These are phyloP conservation scores for Juglanconis juglandina DNA, from an alignment of 2,329 filamentous ascomycete genomes.

Conservation along the genomic window DNA sequence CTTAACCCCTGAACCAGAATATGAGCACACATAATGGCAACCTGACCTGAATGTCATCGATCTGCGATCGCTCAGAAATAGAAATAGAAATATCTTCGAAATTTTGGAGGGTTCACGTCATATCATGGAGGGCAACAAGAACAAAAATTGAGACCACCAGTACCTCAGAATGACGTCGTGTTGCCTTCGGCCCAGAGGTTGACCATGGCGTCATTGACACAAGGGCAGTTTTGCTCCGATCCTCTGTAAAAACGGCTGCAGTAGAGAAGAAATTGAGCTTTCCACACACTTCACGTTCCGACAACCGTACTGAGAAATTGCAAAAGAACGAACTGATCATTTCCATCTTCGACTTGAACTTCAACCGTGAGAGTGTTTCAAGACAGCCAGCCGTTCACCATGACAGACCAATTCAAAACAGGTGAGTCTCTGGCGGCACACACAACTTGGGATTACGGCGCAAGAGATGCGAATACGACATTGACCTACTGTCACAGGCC, in stretches of 20 bases:
- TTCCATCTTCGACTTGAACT: not conserved
- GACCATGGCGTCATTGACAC: conserved; percentile 15
- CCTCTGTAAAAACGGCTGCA: not conserved
- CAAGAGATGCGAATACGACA: not conserved
- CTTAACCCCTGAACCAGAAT: too few species aligned
- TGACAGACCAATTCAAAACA: conserved; percentile 33
- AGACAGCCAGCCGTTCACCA: conserved; percentile 10
- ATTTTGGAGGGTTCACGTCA: not conserved
- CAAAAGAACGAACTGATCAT: not conserved
- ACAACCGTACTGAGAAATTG: too few species aligned
- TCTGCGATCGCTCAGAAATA: too few species aligned
- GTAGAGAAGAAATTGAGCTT: not conserved
- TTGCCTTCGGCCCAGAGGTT: not conserved
- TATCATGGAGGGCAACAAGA: not conserved
- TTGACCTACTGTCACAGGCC: conserved; percentile 25
- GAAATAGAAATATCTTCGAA: too few species aligned
- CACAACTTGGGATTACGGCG: not conserved
- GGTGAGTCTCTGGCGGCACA: conserved; percentile 24
- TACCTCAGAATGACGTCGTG: conserved; percentile 15
- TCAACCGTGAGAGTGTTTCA: not conserved
- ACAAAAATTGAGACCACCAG: conserved; percentile 5
- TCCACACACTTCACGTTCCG: too few species aligned
- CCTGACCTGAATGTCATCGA: too few species aligned
- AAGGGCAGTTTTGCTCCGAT: conserved; percentile 7
- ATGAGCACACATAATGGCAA: too few species aligned